Percentiles rank a stretch among this genome's conserved stretches.
These are phyloP conservation scores for Astrocystis sublimbata DNA, from an alignment of 495 filamentous ascomycete genomes.

Conservation along the genomic window DNA sequence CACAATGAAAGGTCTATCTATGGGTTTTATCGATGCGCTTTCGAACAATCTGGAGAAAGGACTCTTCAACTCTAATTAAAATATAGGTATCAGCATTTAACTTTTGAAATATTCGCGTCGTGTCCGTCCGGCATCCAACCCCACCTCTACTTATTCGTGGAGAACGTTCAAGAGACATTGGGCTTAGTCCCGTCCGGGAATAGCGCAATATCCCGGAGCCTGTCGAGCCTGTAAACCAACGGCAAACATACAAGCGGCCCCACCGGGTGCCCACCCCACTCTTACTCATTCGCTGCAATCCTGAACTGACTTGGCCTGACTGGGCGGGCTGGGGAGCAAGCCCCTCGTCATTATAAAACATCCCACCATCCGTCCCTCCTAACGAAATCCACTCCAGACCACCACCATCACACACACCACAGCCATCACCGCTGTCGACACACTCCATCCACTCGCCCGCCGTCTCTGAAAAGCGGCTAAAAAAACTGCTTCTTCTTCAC, in stretches of 20 bases:
- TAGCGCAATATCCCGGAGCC: neutral
- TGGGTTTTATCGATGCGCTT: too few species aligned
- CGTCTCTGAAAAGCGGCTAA: neutral
- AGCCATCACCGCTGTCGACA: too few species aligned
- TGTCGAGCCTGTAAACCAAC: neutral
- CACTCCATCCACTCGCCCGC: constrained; percentile 4
- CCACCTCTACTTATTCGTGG: too few species aligned
- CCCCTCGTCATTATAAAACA: constrained; percentile 20
- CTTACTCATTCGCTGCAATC: constrained; percentile 3
- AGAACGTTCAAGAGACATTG: too few species aligned
- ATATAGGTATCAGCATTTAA: too few species aligned
- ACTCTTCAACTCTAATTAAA: too few species aligned
- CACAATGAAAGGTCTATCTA: too few species aligned
- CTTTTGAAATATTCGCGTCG: too few species aligned
- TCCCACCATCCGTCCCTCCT: constrained; percentile 13
- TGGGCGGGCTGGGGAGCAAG: too few species aligned
- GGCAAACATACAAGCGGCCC: neutral
- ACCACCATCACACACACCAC: constrained; percentile 8
- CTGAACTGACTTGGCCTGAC: constrained; percentile 1
- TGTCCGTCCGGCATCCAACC: too few species aligned
- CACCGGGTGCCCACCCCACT: neutral
- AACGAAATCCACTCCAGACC: constrained; percentile 11
- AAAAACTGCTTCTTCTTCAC: neutral
- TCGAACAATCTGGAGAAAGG: too few species aligned
- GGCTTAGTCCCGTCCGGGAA: too few species aligned